phyloP scores from a whole-genome alignment of 2,329 filamentous ascomycete genomes.

The Aspergillus fumigatus region DNA sequence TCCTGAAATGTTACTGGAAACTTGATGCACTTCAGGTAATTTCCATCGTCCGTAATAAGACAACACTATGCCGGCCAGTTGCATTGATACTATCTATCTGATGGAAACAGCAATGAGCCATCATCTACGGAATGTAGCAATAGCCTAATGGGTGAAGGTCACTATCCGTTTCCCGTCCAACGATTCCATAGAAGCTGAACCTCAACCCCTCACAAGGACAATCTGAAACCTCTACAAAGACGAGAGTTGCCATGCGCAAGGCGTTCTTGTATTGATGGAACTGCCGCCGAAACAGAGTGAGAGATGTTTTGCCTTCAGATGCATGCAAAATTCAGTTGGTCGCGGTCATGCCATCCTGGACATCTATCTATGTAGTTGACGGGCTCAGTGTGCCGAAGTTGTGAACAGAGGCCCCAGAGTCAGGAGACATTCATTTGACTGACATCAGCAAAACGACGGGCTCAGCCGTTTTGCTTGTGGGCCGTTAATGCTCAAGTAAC shows the following conservation, averaged over 20 bases:
- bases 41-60: neutral
- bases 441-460: neutral
- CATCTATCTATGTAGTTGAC: too few relatives aligned
- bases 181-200: neutral
- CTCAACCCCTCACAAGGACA: neutral
- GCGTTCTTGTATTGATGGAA: neutral
- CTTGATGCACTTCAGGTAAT: neutral
- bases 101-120: too few relatives aligned
- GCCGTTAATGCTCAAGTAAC: neutral
- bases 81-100: neutral
- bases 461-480: neutral
- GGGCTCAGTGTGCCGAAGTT: neutral
- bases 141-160: too few relatives aligned
- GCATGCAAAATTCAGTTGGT: too few relatives aligned
- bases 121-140: too few relatives aligned
- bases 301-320: too few relatives aligned
- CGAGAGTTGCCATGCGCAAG: neutral
- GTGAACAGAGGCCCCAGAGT: neutral
- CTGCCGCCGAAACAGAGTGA: neutral
- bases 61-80: neutral
- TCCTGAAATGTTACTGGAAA: neutral
- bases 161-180: neutral
- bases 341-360: too few relatives aligned
- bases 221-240: neutral
- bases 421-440: neutral